Evolutionary conservation across 1,284 basidiomycete genomes (phyloP).

Genomic region (Laetiporus sulphureus): DNA sequence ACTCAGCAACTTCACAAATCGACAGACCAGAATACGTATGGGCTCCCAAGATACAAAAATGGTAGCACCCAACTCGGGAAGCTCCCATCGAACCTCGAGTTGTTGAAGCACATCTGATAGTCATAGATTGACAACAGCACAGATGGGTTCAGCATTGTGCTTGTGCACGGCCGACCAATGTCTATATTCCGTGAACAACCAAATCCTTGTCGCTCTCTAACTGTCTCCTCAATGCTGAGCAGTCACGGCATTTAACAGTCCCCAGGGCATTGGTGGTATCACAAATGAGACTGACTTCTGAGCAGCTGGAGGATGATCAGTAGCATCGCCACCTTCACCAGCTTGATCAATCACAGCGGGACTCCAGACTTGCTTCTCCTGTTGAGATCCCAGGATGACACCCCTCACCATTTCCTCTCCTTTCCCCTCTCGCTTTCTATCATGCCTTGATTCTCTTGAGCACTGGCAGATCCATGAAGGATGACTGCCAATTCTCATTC

Average conservation of each 20-base stretch:
- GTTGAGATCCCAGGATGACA: neutral
- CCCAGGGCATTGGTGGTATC: constrained; percentile 26
- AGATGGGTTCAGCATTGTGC: constrained; percentile 61
- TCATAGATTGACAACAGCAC: constrained; percentile 57
- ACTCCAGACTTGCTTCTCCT: neutral
- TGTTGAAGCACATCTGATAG: constrained; percentile 88
- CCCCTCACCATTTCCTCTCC: constrained; percentile 3
- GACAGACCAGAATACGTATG: constrained; percentile 47
- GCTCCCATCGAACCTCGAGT: constrained; percentile 88
- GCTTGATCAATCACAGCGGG: neutral
- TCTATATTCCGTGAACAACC: neutral
- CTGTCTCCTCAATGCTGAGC: constrained; percentile 12
- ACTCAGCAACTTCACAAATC: constrained; percentile 1
- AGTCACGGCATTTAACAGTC: constrained; percentile 16
- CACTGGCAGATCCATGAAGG: constrained; percentile 88
- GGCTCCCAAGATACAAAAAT: constrained; percentile 92
- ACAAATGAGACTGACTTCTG: constrained; percentile 44
- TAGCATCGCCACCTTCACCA: neutral
- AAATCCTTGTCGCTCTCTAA: constrained; percentile 15
- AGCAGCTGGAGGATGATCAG: neutral
- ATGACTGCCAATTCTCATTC: constrained; percentile 62
- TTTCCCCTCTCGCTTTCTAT: constrained; percentile 31
- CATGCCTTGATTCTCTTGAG: constrained; percentile 69
- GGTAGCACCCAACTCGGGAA: constrained; percentile 93
- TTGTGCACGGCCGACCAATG: constrained; percentile 52